These are phyloP conservation scores for Tuber borchii DNA, from an alignment of 495 filamentous ascomycete species.

Conservation along the genomic window DNA sequence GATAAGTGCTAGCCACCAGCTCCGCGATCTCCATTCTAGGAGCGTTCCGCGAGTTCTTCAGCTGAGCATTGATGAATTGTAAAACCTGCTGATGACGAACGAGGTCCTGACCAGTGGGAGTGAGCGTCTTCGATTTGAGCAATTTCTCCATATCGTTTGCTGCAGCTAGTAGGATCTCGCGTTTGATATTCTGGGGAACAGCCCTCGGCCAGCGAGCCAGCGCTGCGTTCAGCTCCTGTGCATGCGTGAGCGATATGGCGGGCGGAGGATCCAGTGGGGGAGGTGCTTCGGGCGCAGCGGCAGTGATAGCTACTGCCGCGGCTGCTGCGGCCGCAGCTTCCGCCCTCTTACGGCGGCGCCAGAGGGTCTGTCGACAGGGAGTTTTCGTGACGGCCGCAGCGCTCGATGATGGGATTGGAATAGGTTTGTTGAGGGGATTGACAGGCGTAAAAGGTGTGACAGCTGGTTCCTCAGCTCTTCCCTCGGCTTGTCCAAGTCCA, in stretches of 20 bases:
- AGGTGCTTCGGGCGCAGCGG: conserved; percentile 10
- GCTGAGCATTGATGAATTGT: conserved; percentile 29
- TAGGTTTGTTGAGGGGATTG: conserved; percentile 2
- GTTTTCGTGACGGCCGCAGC: not conserved
- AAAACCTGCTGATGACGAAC: conserved; percentile 28
- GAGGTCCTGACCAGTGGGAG: conserved; percentile 27
- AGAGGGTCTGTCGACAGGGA: conserved; percentile 22
- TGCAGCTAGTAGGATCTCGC: conserved; percentile 22
- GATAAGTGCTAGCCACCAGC: conserved; percentile 24
- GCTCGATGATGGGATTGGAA: conserved; percentile 1
- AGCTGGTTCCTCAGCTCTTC: not conserved
- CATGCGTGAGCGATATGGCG: conserved; percentile 13
- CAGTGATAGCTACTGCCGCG: not conserved
- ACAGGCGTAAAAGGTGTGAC: not conserved
- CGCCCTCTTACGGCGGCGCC: conserved; percentile 26
- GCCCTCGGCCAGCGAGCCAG: conserved; percentile 26
- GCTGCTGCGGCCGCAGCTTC: conserved; percentile 13
- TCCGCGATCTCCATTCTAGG: conserved; percentile 27
- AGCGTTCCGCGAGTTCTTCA: conserved; percentile 15
- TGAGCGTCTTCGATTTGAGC: conserved; percentile 25
- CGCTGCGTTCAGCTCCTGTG: conserved; percentile 20
- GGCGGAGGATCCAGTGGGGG: conserved; percentile 17
- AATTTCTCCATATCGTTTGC: conserved; percentile 29
- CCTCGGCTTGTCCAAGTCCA: not conserved
- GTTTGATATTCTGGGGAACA: conserved; percentile 13